phyloP scores from a whole-genome alignment of 805 yeast species.

The Starmerella lactis-condensi region DNA sequence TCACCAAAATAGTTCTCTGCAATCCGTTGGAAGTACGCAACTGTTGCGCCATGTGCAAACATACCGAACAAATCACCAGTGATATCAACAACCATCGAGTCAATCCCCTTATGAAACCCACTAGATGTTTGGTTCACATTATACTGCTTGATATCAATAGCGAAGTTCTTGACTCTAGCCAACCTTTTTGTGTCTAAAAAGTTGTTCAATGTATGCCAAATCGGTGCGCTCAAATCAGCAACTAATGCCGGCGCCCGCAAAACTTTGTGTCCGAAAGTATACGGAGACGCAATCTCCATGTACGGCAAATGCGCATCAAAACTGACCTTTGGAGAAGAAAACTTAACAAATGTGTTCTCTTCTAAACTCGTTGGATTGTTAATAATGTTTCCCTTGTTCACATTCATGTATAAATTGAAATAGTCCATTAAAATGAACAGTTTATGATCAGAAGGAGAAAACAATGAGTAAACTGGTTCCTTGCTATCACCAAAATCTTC shows the following conservation, averaged over 20 bases:
- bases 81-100: slow-evolving; percentile 47
- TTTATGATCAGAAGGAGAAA: slow-evolving; percentile 42
- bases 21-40: slow-evolving; percentile 54
- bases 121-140: slow-evolving; percentile 24
- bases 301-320: slow-evolving; percentile 40
- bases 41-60: slow-evolving; percentile 59
- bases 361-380: slow-evolving; percentile 72
- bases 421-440: no score
- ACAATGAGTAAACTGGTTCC: slow-evolving; percentile 46
- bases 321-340: slow-evolving; percentile 43
- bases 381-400: slow-evolving; percentile 74
- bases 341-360: slow-evolving; percentile 58
- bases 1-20: slow-evolving; percentile 87
- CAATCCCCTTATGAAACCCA: slow-evolving; percentile 30
- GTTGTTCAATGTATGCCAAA: slow-evolving; percentile 74
- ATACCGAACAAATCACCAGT: slow-evolving; percentile 48
- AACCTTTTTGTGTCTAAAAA: slow-evolving; percentile 45
- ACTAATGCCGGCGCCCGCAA: slow-evolving; percentile 36
- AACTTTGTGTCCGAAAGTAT: slow-evolving; percentile 13
- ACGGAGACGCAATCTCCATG: slow-evolving; percentile 22
- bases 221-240: slow-evolving; percentile 56
- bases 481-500: slow-evolving; percentile 61
- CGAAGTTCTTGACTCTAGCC: slow-evolving; percentile 50
- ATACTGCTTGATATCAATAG: slow-evolving; percentile 47
- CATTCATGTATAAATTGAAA: slow-evolving; percentile 52